Percentiles rank a stretch among this genome's conserved stretches.
phyloP scores from a whole-genome alignment of 2,329 filamentous ascomycete species.

The Curvularia sp. region DNA sequence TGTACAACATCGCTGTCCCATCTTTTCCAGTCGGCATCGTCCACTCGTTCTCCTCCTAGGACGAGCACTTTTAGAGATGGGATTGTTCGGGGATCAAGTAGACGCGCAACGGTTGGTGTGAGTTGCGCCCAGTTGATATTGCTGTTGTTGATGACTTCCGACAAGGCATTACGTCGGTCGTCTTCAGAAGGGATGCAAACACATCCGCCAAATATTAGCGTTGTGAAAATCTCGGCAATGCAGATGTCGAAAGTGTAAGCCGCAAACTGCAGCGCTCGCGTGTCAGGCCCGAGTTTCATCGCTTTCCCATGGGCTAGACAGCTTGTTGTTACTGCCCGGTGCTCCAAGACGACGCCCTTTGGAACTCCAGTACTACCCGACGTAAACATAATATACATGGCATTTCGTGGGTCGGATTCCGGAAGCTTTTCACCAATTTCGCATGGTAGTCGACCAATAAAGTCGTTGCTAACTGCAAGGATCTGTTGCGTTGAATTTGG shows the following conservation, averaged over 20 bases:
- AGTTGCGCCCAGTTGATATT: neutral
- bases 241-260: conserved; percentile 53
- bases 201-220: conserved; percentile 63
- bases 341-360: conserved; percentile 67
- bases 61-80: neutral
- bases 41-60: conserved; percentile 11
- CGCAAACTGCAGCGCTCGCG: conserved; percentile 15
- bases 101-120: neutral
- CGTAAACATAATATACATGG: conserved; percentile 63
- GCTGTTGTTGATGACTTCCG: neutral
- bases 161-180: neutral
- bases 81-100: neutral
- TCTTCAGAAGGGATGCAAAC: conserved; percentile 27
- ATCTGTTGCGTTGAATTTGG: neutral
- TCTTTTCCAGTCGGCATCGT: neutral
- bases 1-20: neutral
- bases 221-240: conserved; percentile 63
- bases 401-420: neutral
- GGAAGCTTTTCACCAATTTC: neutral
- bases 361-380: conserved; percentile 53
- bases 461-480: neutral
- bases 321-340: conserved; percentile 57
- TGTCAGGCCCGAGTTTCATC: neutral
- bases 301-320: neutral
- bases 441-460: neutral